These are phyloP conservation scores for Linum trigynum DNA, from an alignment of 345 rosid genomes.

Conservation along the genomic window DNA sequence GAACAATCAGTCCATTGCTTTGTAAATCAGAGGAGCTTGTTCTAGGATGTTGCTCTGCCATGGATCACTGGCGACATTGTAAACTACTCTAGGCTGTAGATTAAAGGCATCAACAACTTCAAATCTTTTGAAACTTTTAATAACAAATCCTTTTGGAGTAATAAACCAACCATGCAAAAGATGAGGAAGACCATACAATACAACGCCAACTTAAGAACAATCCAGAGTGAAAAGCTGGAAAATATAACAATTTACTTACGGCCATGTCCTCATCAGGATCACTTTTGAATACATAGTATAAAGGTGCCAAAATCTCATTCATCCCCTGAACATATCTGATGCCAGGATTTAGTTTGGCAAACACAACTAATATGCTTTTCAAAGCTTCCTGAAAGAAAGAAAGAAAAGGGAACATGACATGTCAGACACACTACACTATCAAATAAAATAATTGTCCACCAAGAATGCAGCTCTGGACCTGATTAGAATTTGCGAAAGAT, in stretches of 20 bases:
- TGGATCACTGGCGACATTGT: neutral
- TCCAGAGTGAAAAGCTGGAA: neutral
- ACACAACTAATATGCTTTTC: slow-evolving; percentile 58
- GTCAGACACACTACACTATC: slow-evolving; percentile 17
- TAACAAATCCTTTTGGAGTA: neutral
- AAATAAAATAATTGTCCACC: neutral
- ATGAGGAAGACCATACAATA: neutral
- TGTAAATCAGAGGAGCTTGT: neutral
- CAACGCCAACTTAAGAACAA: neutral
- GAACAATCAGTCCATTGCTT: slow-evolving; percentile 21
- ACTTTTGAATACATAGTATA: slow-evolving; percentile 71
- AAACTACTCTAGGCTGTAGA: neutral
- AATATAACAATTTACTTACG: slow-evolving; percentile 33
- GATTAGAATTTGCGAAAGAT: slow-evolving; percentile 61
- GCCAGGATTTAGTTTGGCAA: slow-evolving; percentile 95
- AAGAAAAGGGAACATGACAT: slow-evolving; percentile 9
- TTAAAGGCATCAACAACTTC: neutral
- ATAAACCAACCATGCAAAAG: neutral
- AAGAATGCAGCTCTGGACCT: slow-evolving; percentile 34
- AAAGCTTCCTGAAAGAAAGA: slow-evolving; percentile 60
- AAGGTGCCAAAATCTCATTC: slow-evolving; percentile 92
- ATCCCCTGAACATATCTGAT: slow-evolving; percentile 99
- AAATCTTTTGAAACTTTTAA: neutral
- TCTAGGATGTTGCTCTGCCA: neutral
- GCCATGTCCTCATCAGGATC: slow-evolving; percentile 74